Base-by-base conservation (phyloP, 768 basidiomycete genomes). In the Boletus tomentosulus region DNA sequence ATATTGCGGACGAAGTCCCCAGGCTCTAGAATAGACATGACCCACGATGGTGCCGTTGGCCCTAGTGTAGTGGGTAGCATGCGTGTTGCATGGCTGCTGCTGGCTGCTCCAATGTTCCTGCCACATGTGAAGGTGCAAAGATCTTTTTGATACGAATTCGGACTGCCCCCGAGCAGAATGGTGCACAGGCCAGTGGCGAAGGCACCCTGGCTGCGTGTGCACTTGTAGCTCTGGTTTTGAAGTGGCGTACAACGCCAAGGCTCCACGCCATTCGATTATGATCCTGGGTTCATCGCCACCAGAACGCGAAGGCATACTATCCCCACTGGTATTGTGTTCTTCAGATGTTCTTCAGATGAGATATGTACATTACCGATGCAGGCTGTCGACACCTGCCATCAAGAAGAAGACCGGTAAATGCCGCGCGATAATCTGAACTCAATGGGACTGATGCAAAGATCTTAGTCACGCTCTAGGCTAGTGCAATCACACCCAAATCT, bases 151-250 rank as follows among this genome's bases (percentile, higher is more conserved):
- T n/a, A 15, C 46, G 28, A 5, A 34, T 46, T 48, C 57, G 54
- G 44, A 19, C 30, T 48, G 27, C 27, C 27, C 6, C 27, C 4
- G 6, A 7, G 30, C 30, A 31, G 30, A 46, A 46, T 50, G 50
- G 56, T 25, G 33, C 24, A 30, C 39, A 34, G 48, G 35, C 33
- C 33, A 55, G 57, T 66, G 65, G 65, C 60, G 25, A 57, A 48
- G 52, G 46, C 51, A 66, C 57, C 58, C 51, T 57, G 57, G 33
- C 28, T 42, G 41, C 22, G 28, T 38, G 51, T 49, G 46, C 43
- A 44, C 28, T 28, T 10, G 25, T n/a, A 33, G 25, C 13, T 43
- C 42, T 27, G 39, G 6, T 41, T 41, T 2, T 24, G 22, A 41
- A 24, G 42, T 41, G 39, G 10, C 8, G 28, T 28, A 2, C 28